A percentile compares a stretch with the other conserved stretches of the same genome.
Evolutionary conservation across 2,329 filamentous ascomycete species (phyloP).

Genomic region (Xylariaceae sp.): DNA sequence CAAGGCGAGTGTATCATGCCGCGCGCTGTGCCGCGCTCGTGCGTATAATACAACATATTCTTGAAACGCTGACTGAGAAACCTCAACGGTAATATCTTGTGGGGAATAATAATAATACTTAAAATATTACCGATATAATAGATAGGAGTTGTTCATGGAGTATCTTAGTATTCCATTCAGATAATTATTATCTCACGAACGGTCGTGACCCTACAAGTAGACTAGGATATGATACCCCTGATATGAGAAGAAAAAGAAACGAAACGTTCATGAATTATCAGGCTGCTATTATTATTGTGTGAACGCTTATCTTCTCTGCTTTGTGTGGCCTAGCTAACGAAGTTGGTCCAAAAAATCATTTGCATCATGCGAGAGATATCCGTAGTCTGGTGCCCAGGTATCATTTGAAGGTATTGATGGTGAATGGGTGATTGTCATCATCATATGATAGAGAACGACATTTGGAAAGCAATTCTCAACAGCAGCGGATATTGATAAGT

Average conservation of each 20-base stretch:
- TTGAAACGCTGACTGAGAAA: no score
- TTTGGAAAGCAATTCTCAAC: neutral
- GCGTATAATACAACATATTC: no score
- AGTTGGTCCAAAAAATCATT: constrained; percentile 20
- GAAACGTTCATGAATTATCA: no score
- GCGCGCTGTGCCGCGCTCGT: no score
- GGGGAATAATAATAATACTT: no score
- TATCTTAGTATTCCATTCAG: no score
- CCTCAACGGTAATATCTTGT: no score
- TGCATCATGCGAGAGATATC: constrained; percentile 19
- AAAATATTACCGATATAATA: no score
- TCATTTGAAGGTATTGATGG: constrained; percentile 1
- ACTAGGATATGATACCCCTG: neutral
- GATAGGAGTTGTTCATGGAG: no score
- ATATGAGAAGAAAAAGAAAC: neutral
- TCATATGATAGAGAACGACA: neutral
- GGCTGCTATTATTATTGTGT: neutral
- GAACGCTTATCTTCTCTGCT: constrained; percentile 11
- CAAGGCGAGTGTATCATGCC: no score
- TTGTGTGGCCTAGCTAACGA: constrained; percentile 17
- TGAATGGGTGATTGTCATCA: neutral
- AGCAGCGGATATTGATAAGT: constrained; percentile 3
- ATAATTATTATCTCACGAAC: neutral
- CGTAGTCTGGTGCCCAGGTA: constrained; percentile 1
- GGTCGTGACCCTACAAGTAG: neutral